Conservation (phyloP, 257 asterid genomes). For the Primulina tabacum region DNA sequence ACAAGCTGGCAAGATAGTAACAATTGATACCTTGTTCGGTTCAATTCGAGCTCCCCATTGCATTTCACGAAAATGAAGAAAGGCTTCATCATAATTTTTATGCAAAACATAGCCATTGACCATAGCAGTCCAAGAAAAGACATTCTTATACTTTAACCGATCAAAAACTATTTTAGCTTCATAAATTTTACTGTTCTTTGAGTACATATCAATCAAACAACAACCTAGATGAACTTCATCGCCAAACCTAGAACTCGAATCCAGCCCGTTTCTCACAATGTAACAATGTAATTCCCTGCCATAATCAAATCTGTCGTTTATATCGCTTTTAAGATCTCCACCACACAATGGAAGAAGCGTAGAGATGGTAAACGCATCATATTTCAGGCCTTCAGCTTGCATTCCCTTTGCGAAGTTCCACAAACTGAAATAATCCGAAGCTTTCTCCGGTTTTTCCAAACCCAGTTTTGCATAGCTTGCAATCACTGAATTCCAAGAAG, state of each 20-base stretch:
- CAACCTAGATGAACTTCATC: slow-evolving; percentile 58
- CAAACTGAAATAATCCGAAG: slow-evolving; percentile 22
- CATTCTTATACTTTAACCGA: slow-evolving; percentile 39
- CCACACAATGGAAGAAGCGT: slow-evolving; percentile 47
- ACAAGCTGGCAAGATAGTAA: slow-evolving; percentile 53
- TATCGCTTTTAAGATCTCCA: slow-evolving; percentile 21
- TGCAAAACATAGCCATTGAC: slow-evolving; percentile 53
- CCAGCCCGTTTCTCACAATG: slow-evolving; percentile 38
- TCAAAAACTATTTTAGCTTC: slow-evolving; percentile 53
- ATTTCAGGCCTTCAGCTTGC: slow-evolving; percentile 49
- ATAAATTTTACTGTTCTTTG: slow-evolving; percentile 37
- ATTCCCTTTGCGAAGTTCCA: slow-evolving; percentile 50
- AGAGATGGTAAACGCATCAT: slow-evolving; percentile 51
- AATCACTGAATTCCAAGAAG: slow-evolving; percentile 62
- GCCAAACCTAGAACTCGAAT: slow-evolving; percentile 23
- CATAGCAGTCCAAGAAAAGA: slow-evolving; percentile 65
- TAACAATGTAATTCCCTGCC: slow-evolving; percentile 66
- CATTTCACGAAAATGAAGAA: slow-evolving; percentile 53
- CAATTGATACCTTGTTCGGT: slow-evolving; percentile 64
- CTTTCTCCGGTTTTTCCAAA: slow-evolving; percentile 5
- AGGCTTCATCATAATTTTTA: slow-evolving; percentile 44
- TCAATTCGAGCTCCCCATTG: slow-evolving; percentile 36
- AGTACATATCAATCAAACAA: slow-evolving; percentile 65
- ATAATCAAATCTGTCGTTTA: slow-evolving; percentile 14
- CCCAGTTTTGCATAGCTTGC: slow-evolving; percentile 38